A percentile compares a stretch with the other conserved stretches of the same genome.
Evolutionary conservation across 2,329 filamentous ascomycete genomes (phyloP).

Genomic region (Juglanconis oblonga): DNA sequence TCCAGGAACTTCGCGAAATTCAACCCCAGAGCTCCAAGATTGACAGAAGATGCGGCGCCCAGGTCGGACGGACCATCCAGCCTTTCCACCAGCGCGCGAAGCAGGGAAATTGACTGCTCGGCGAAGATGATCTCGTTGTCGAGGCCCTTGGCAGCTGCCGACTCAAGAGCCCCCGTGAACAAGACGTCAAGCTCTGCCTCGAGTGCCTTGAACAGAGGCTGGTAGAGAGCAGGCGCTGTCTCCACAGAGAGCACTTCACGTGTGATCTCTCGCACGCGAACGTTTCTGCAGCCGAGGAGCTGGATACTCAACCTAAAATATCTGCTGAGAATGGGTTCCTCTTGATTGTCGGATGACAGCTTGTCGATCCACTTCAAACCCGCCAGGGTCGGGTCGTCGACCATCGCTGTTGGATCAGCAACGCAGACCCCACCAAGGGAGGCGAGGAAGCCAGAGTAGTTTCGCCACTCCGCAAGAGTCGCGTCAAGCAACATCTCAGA

Average conservation of each 20-base stretch:
- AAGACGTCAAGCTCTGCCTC: slow-evolving; percentile 63
- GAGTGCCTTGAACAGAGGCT: slow-evolving; percentile 62
- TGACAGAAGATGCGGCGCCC: slow-evolving; percentile 59
- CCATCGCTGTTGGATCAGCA: slow-evolving; percentile 52
- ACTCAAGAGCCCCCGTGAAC: slow-evolving; percentile 54
- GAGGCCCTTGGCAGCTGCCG: slow-evolving; percentile 44
- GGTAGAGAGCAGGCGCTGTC: slow-evolving; percentile 58
- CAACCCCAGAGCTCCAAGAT: slow-evolving; percentile 61
- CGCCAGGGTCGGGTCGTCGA: slow-evolving; percentile 57
- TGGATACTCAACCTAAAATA: slow-evolving; percentile 64
- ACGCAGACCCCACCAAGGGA: slow-evolving; percentile 65
- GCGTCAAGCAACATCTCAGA: slow-evolving; percentile 53
- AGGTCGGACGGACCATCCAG: slow-evolving; percentile 62
- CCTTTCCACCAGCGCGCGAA: slow-evolving; percentile 62
- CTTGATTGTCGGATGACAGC: slow-evolving; percentile 54
- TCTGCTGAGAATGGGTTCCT: slow-evolving; percentile 57
- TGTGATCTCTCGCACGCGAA: slow-evolving; percentile 64
- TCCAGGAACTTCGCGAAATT: slow-evolving; percentile 68
- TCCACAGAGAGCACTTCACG: slow-evolving; percentile 65
- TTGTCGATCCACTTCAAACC: slow-evolving; percentile 65
- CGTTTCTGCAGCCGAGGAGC: slow-evolving; percentile 61
- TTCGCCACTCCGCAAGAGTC: slow-evolving; percentile 63
- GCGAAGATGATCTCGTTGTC: slow-evolving; percentile 65
- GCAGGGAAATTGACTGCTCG: slow-evolving; percentile 62
- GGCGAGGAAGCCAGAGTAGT: slow-evolving; percentile 66